Evolutionary conservation across 768 basidiomycete genomes (phyloP).

Genomic region (Saitozyma sp.): DNA sequence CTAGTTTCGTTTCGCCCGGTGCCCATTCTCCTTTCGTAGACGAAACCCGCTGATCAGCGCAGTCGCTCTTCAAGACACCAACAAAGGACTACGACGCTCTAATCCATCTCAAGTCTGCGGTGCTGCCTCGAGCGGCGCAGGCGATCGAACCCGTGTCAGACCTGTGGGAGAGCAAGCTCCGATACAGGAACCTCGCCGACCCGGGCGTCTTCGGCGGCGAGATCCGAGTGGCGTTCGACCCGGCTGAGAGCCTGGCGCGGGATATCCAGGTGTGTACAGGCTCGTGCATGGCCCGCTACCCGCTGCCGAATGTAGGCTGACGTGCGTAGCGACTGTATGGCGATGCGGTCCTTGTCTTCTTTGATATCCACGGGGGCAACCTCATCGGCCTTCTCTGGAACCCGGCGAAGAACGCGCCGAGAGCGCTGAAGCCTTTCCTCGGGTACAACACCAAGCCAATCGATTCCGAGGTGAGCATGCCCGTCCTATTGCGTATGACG

Average conservation of each 20-base stretch:
- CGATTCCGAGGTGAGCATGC: conserved; percentile 23
- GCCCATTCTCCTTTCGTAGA: conserved; percentile 62
- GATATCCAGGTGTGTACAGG: conserved; percentile 67
- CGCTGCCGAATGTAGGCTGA: not conserved
- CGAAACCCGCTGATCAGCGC: not conserved
- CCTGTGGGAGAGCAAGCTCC: conserved; percentile 49
- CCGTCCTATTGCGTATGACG: not conserved
- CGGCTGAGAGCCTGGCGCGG: conserved; percentile 64
- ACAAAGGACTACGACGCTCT: conserved; percentile 81
- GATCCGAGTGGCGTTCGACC: conserved; percentile 73
- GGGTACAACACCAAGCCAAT: conserved; percentile 72
- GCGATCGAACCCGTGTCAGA: conserved; percentile 61
- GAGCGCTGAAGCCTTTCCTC: conserved; percentile 76
- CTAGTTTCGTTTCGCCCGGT: not conserved
- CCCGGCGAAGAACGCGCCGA: conserved; percentile 62
- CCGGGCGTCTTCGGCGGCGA: conserved; percentile 16
- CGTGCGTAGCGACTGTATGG: conserved; percentile 65
- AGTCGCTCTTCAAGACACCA: conserved; percentile 86
- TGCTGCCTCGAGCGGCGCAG: conserved; percentile 73
- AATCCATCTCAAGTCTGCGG: conserved; percentile 66
- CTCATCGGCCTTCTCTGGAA: conserved; percentile 85
- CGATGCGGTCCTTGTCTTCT: conserved; percentile 79
- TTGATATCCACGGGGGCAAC: conserved; percentile 76
- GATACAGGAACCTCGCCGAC: conserved; percentile 27
- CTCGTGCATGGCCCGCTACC: not conserved